These are phyloP conservation scores for Kodamaea kakaduensis DNA, from an alignment of 805 yeast genomes.

Conservation along the genomic window DNA sequence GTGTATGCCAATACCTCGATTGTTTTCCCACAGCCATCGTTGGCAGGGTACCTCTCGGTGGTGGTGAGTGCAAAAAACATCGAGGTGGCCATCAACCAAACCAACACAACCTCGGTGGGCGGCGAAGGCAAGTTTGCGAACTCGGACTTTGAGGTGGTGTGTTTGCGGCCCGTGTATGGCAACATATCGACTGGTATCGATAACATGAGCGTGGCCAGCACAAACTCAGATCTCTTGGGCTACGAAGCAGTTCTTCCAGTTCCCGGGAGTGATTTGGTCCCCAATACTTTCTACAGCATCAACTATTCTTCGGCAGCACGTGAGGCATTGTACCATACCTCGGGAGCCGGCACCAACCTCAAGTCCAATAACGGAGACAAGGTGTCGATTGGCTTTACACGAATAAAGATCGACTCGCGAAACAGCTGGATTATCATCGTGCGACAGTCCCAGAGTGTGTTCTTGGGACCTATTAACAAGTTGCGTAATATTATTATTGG, in stretches of 20 bases:
- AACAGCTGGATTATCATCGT: constrained; percentile 69
- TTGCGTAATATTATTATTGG: constrained; percentile 70
- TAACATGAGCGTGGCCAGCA: neutral
- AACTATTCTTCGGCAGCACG: constrained; percentile 24
- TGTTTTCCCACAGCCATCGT: constrained; percentile 49
- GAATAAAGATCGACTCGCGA: constrained; percentile 27
- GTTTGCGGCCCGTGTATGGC: constrained; percentile 31
- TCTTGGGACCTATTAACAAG: constrained; percentile 59
- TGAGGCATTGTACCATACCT: constrained; percentile 23
- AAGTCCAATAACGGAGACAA: constrained; percentile 17
- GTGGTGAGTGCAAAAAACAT: constrained; percentile 33
- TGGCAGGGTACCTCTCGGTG: constrained; percentile 70
- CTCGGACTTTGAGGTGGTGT: constrained; percentile 28
- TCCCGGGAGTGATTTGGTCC: constrained; percentile 12
- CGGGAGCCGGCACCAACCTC: constrained; percentile 30
- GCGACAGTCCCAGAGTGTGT: constrained; percentile 55
- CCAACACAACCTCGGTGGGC: constrained; percentile 10
- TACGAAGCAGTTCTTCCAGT: constrained; percentile 34
- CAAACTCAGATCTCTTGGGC: constrained; percentile 36
- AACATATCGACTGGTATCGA: constrained; percentile 9
- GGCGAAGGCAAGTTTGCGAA: neutral
- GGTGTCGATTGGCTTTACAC: constrained; percentile 35
- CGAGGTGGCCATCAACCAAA: constrained; percentile 25
- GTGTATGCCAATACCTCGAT: constrained; percentile 72
- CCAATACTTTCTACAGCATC: constrained; percentile 24